These are phyloP conservation scores for Isoetes engelmannii DNA, from an alignment of 83 land plant genomes.

Conservation along the genomic window DNA sequence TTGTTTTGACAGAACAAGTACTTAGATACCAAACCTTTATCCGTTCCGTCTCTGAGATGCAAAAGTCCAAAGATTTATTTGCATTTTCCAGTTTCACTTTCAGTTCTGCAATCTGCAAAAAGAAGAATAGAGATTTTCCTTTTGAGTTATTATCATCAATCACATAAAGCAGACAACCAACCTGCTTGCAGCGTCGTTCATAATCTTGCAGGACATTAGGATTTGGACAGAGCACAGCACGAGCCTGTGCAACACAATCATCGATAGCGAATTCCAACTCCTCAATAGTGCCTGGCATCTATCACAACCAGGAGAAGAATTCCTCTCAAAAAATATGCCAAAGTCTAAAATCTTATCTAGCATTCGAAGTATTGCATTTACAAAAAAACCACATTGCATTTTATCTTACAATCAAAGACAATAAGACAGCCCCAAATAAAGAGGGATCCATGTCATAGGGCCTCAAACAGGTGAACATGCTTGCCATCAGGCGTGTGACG, in stretches of 20 bases:
- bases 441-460: too few species aligned
- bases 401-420: too few species aligned
- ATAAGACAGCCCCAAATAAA: too few species aligned
- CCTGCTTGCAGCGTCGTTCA: constrained; percentile 67
- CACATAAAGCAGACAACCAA: constrained; percentile 11
- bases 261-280: constrained; percentile 88
- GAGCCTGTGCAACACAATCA: constrained; percentile 65
- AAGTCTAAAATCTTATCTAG: too few species aligned
- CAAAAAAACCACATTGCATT: too few species aligned
- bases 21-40: constrained; percentile 6
- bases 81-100: constrained; percentile 42
- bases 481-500: too few species aligned
- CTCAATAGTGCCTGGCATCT: constrained; percentile 95
- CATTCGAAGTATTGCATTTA: too few species aligned
- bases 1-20: neutral
- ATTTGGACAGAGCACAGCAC: constrained; percentile 76
- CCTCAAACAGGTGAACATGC: too few species aligned
- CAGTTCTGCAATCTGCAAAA: constrained; percentile 51
- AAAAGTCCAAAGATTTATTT: constrained; percentile 1
- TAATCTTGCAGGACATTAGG: constrained; percentile 76
- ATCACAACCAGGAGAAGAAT: constrained; percentile 1
- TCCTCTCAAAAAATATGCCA: too few species aligned
- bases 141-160: neutral
- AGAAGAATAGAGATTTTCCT: neutral
- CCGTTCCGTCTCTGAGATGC: constrained; percentile 17